Evolutionary conservation across 1,139 yeast species (phyloP), one percentile per base, ranked within the genome.

Genomic region (Candida glucosophila): DNA sequence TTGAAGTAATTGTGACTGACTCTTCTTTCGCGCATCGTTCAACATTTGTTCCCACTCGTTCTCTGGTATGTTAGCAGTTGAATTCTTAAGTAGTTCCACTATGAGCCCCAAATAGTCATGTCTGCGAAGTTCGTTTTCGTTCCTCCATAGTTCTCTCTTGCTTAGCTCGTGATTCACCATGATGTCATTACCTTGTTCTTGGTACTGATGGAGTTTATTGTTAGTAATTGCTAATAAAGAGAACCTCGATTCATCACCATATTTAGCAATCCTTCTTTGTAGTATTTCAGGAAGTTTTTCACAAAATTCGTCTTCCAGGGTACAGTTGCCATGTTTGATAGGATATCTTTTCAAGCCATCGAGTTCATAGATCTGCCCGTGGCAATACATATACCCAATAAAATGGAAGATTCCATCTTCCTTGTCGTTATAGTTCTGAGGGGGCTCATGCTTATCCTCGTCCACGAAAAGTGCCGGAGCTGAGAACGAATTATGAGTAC

Each of bases 321-420:
- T 31, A 37, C 75, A 67, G 5, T 33, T 44, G 0, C 57, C 69
- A 41, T 77, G 85, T 22, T 49, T 51, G 22, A 77, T 73, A 1
- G 85, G 83, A 28, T 48, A 62, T n/a, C 54, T 57, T 33, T 71
- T 73, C 27, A 77, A 57, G 1, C 86, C 86, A 41, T 77, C 86
- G 26, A 77, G 53, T 40, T 78, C 86, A 42, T 73, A 73, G n/a
- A 77, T 55, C 22, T 48, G 45, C 13, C 68, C 75, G 30, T 66
- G 48, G 22, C 55, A 49, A 18, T 59, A 61, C 7, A 64, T 34
- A 41, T 71, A 78, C 0, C 82, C 77, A 20, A 77, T 58, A 39
- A 75, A 77, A 42, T 77, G 86, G 49, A 64, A 78, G 10, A 74
- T 39, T 2, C 77, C 81, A 35, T 71, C 75, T 31, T 67, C 52